Evolutionary conservation across 2,329 filamentous ascomycete genomes (phyloP).

Genomic region (Ascosphaera apis): DNA sequence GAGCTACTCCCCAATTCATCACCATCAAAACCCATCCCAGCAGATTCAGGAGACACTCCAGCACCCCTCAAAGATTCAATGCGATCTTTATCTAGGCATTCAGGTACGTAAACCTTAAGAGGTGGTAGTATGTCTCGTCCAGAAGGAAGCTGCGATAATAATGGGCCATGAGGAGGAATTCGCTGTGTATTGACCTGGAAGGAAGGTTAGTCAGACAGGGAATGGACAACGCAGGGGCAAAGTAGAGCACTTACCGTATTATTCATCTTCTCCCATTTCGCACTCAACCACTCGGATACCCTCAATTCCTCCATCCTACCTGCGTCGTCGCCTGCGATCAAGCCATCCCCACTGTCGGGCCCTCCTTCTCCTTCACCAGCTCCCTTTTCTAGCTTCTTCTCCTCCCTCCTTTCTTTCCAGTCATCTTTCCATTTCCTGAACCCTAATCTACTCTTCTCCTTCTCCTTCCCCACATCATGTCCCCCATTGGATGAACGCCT

Average conservation of each 20-base stretch:
- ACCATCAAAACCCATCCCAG: conserved; percentile 24
- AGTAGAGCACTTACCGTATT: conserved; percentile 43
- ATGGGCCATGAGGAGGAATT: conserved; percentile 46
- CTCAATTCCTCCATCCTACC: conserved; percentile 65
- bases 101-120: conserved; percentile 43
- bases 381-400: conserved; percentile 51
- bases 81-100: conserved; percentile 38
- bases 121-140: conserved; percentile 60
- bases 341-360: conserved; percentile 11
- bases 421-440: conserved; percentile 43
- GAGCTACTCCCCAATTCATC: conserved; percentile 12
- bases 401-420: conserved; percentile 55
- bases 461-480: conserved; percentile 7
- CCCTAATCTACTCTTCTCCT: conserved; percentile 10
- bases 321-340: conserved; percentile 44
- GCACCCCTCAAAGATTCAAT: conserved; percentile 34
- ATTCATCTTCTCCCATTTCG: conserved; percentile 82
- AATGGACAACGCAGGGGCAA: too few relatives aligned
- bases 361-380: conserved; percentile 15
- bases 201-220: background rate
- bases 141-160: conserved; percentile 61
- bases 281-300: conserved; percentile 65
- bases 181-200: conserved; percentile 53
- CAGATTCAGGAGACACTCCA: conserved; percentile 16
- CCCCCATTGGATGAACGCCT: conserved; percentile 23